phyloP scores from a whole-genome alignment of 2,329 filamentous ascomycete species.

The Calycina marina region DNA sequence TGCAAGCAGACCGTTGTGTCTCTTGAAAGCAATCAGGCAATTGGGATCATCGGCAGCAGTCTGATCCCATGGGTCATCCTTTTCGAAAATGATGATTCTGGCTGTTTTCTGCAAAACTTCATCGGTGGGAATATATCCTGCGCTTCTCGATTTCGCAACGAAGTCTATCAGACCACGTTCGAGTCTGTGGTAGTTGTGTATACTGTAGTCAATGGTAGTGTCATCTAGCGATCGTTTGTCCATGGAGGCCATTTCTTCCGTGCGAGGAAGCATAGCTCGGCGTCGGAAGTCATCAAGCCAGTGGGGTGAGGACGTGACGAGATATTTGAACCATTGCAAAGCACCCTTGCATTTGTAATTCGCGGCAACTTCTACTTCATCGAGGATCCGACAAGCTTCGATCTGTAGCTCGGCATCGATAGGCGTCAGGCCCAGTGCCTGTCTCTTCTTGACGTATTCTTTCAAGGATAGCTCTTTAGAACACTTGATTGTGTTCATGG shows the following conservation, averaged over 20 bases:
- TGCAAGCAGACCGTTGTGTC: slow-evolving; percentile 14
- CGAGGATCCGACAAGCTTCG: slow-evolving; percentile 43
- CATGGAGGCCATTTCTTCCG: slow-evolving; percentile 36
- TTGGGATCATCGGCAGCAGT: slow-evolving; percentile 41
- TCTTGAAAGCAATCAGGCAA: slow-evolving; percentile 39
- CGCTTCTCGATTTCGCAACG: slow-evolving; percentile 28
- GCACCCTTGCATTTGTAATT: slow-evolving; percentile 15
- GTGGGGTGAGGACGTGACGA: slow-evolving; percentile 32
- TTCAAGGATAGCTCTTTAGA: slow-evolving; percentile 14
- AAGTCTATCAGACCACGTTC: slow-evolving; percentile 41
- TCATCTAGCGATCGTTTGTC: slow-evolving; percentile 36
- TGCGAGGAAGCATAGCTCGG: slow-evolving; percentile 41
- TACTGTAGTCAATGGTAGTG: slow-evolving; percentile 41
- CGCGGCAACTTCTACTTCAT: slow-evolving; percentile 34
- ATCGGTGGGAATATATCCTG: slow-evolving; percentile 35
- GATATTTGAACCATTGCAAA: slow-evolving; percentile 40
- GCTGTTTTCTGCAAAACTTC: slow-evolving; percentile 40
- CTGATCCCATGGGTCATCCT: slow-evolving; percentile 49
- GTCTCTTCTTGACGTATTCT: slow-evolving; percentile 13
- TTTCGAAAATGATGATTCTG: slow-evolving; percentile 46
- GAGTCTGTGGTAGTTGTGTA: slow-evolving; percentile 38
- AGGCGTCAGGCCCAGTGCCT: slow-evolving; percentile 37
- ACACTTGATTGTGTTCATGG: slow-evolving; percentile 10
- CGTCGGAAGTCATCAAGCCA: slow-evolving; percentile 43
- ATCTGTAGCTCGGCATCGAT: slow-evolving; percentile 45